Base-by-base conservation (phyloP, 495 filamentous ascomycete species). In the Neurospora sp. region DNA sequence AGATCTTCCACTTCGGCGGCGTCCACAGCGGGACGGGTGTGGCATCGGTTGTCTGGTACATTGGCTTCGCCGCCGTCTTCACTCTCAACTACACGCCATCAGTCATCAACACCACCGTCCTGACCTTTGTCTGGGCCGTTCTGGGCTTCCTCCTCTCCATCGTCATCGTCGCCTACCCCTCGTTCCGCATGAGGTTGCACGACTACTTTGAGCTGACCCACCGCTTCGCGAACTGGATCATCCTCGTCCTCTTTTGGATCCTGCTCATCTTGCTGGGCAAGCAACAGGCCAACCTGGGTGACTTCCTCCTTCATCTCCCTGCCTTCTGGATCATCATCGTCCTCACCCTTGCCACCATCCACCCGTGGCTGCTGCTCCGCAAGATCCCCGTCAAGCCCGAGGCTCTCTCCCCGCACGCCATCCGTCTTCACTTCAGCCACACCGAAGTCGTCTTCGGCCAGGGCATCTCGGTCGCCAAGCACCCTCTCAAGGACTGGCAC, bases 1-100 rank as follows among this genome's bases (percentile, higher is more conserved):
- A 93, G 75, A 84, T 92, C 39, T 94, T 93, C 77, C 90, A 93
- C 76, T 89, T 91, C 76, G 92, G 92, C 68, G 92, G 92, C 40
- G 84, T 93, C 4, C 92, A 94, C 77, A 91, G 88, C 76, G 91
- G 91, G 40, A 89, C 89, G 70, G 92, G 90, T 45, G 83, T 92
- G 3, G 89, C 89, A 22, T 85, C 91, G 1, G 83, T 88, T 3
- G 76, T 91, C 39, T 95, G 92, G 92, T 94, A 92, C 82, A 77
- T 89, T 31, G 77, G 83, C 22, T 84, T 86, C 70, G 81, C 83
- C 0, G 79, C 74, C 27, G 70, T 84, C 16, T 81, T 87, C 72
- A 90, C 88, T 1, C 82, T 76, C 75, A 84, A 82, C 37, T 84
- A 78, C 74, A 69, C 72, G 16, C 73, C 76, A 3, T 68, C 75